Conservation (phyloP, 116 monocot species). For the Dioscorea cayenensis region DNA sequence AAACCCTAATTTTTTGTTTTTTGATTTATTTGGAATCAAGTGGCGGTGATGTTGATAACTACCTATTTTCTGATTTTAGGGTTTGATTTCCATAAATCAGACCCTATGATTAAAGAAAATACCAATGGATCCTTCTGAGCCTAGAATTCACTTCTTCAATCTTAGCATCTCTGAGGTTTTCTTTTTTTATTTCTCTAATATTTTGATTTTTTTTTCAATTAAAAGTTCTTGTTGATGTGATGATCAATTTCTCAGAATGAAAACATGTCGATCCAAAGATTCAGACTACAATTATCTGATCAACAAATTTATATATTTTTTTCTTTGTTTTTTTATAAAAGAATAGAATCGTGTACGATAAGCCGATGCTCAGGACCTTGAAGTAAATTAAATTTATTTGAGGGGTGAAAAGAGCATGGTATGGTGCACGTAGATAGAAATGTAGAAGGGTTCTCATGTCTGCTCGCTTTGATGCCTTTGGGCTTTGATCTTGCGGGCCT, state of each 20-base stretch:
- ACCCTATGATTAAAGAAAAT: constrained; percentile 8
- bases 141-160: neutral
- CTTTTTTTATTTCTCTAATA: neutral
- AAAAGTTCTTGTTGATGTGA: constrained; percentile 41
- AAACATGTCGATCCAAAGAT: constrained; percentile 36
- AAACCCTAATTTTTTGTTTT: neutral
- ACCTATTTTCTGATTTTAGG: constrained; percentile 72
- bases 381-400: neutral
- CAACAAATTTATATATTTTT: constrained; percentile 16
- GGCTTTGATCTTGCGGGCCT: constrained; percentile 69
- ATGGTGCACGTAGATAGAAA: constrained; percentile 61
- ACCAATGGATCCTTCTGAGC: constrained; percentile 99
- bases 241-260: constrained; percentile 38
- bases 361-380: constrained; percentile 87
- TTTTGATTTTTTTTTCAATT: neutral
- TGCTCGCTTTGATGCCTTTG: constrained; percentile 82
- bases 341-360: constrained; percentile 47
- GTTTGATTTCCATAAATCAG: neutral
- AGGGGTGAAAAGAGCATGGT: constrained; percentile 75
- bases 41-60: constrained; percentile 66
- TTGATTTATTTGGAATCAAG: neutral
- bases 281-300: constrained; percentile 99
- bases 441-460: constrained; percentile 64
- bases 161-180: neutral
- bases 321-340: constrained; percentile 3